Percentiles rank a stretch among this genome's conserved stretches.
These are phyloP conservation scores for Lumnitzera racemosa DNA, from an alignment of 345 rosid genomes.

Conservation along the genomic window DNA sequence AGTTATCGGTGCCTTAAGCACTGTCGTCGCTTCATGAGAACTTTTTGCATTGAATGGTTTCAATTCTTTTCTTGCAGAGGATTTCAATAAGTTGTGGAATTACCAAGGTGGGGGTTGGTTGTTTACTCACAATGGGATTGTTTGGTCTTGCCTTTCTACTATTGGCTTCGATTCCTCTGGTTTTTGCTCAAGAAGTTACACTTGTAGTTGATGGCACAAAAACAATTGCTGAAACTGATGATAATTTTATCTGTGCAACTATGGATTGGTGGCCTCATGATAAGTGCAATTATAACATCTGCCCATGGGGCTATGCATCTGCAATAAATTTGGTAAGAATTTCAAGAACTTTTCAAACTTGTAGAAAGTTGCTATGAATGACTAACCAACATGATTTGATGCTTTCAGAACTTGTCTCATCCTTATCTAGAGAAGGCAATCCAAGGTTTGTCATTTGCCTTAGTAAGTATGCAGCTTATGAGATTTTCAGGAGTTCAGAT, in stretches of 20 bases:
- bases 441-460: constrained; percentile 43
- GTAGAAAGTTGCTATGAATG: neutral
- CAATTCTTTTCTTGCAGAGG: too few species aligned
- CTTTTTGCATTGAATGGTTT: too few species aligned
- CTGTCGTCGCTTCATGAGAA: too few species aligned
- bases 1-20: too few species aligned
- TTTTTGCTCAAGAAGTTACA: constrained; percentile 36
- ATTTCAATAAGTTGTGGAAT: too few species aligned
- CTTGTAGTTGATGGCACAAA: constrained; percentile 54
- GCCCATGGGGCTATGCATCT: constrained; percentile 91
- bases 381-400: neutral
- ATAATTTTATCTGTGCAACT: constrained; percentile 88
- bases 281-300: constrained; percentile 80
- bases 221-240: constrained; percentile 57
- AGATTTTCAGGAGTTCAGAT: too few species aligned
- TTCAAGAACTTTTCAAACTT: neutral
- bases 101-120: too few species aligned
- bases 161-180: constrained; percentile 40
- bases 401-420: constrained; percentile 68
- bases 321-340: constrained; percentile 63
- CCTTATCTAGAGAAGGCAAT: constrained; percentile 75
- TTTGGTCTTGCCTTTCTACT: constrained; percentile 27
- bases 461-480: too few species aligned
- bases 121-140: constrained; percentile 27
- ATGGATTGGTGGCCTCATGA: constrained; percentile 99